Evolutionary conservation across 1,284 basidiomycete species (phyloP).

Genomic region (Boletus putidus): DNA sequence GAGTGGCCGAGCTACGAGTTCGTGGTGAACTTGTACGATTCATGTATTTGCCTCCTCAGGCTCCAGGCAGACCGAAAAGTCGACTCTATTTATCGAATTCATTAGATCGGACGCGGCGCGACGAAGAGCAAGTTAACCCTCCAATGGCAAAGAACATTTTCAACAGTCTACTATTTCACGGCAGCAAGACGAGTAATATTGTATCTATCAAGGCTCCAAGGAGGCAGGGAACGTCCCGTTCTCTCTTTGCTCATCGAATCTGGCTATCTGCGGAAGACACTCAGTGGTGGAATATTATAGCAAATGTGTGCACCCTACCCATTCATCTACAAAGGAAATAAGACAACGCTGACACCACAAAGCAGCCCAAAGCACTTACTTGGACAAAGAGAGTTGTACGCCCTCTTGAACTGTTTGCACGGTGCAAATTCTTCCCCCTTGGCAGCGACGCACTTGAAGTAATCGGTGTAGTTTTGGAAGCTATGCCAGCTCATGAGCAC

Average conservation of each 20-base stretch:
- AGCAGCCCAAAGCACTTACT: slow-evolving; percentile 63
- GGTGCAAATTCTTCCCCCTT: slow-evolving; percentile 98
- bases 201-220: slow-evolving; percentile 64
- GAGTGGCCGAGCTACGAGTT: slow-evolving; percentile 5
- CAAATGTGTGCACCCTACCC: slow-evolving; percentile 54
- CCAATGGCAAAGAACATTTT: background rate
- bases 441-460: slow-evolving; percentile 95
- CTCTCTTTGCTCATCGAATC: slow-evolving; percentile 94
- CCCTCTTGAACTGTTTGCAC: slow-evolving; percentile 98
- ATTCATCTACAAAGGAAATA: slow-evolving; percentile 63
- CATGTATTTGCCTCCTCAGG: slow-evolving; percentile 5
- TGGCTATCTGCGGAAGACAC: slow-evolving; percentile 57
- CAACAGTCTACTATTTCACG: slow-evolving; percentile 19
- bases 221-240: slow-evolving; percentile 89
- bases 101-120: background rate
- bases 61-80: background rate
- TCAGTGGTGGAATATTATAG: slow-evolving; percentile 8
- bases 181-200: background rate
- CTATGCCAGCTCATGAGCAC: slow-evolving; percentile 42
- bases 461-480: slow-evolving; percentile 97
- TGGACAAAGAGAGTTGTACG: slow-evolving; percentile 96
- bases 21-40: slow-evolving; percentile 1
- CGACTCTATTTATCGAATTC: slow-evolving; percentile 6
- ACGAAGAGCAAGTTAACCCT: background rate
- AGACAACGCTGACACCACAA: slow-evolving; percentile 8